A percentile compares a stretch with the other conserved stretches of the same genome.
Conservation (phyloP, 2,329 filamentous ascomycete species). For the Fusarium virguliforme region DNA sequence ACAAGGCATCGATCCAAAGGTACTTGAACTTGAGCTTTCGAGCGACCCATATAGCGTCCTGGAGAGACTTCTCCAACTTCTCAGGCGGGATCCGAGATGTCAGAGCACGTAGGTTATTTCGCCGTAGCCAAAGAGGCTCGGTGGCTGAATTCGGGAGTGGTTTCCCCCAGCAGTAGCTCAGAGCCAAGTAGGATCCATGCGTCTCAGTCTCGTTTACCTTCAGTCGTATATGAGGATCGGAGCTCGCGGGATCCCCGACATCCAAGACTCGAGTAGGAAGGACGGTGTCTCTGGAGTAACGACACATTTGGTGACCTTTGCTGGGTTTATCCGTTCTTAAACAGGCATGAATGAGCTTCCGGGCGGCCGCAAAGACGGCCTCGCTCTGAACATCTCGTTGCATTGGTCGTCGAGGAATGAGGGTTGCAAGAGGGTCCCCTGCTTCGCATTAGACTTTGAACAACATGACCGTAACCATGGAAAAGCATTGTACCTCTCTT, state of each 20-base stretch:
- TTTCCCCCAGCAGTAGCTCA: constrained; percentile 15
- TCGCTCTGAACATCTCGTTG: background rate
- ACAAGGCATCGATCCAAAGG: constrained; percentile 3
- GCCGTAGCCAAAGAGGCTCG: background rate
- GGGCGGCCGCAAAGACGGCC: background rate
- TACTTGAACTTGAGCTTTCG: background rate
- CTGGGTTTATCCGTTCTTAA: background rate
- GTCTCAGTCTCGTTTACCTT: background rate
- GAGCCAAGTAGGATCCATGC: background rate
- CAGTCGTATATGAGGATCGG: background rate
- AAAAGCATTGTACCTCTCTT: background rate
- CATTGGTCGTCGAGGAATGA: background rate
- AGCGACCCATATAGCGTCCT: background rate
- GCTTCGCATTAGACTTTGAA: background rate
- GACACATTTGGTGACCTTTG: background rate
- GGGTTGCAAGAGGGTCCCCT: background rate
- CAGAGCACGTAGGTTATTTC: background rate
- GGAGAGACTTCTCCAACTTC: background rate
- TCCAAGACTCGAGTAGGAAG: constrained; percentile 10
- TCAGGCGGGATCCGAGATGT: background rate
- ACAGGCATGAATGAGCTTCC: background rate
- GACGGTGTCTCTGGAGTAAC: background rate
- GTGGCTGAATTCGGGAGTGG: background rate
- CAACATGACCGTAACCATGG: fast-evolving
- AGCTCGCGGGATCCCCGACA: background rate